Percentiles rank a stretch among this genome's conserved stretches.
Evolutionary conservation across 176 grass and related monocot species (phyloP).

Genomic region (Zizania latifolia): DNA sequence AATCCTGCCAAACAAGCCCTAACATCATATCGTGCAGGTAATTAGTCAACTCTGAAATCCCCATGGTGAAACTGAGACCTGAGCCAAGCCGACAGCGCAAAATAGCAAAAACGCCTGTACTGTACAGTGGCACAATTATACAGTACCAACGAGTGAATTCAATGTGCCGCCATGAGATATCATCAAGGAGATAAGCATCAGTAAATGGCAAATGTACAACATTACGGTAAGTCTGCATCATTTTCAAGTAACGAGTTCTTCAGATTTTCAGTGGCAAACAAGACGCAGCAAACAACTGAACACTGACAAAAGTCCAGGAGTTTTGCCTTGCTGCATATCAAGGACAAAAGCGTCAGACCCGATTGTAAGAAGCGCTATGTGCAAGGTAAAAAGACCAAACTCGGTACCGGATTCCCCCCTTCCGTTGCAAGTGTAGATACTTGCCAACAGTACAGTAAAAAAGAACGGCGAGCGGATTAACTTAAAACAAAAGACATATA

Average conservation of each 20-base stretch:
- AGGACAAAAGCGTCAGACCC: conserved; percentile 33
- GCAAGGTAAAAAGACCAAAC: conserved; percentile 40
- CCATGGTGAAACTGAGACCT: too few species aligned
- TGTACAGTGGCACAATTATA: neutral
- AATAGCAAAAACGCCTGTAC: too few species aligned
- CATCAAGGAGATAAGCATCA: neutral
- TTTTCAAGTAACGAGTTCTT: conserved; percentile 28
- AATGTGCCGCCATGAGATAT: neutral
- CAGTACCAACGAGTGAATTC: neutral
- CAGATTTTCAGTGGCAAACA: conserved; percentile 28
- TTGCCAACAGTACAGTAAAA: conserved; percentile 23
- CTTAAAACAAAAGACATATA: conserved; percentile 52
- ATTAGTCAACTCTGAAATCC: too few species aligned
- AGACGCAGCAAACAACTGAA: conserved; percentile 62
- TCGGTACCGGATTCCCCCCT: conserved; percentile 3
- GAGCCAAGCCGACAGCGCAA: too few species aligned
- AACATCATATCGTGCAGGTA: too few species aligned
- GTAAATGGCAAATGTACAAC: neutral
- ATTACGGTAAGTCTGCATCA: conserved; percentile 29
- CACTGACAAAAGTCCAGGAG: conserved; percentile 45
- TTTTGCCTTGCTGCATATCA: conserved; percentile 51
- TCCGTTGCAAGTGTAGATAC: conserved; percentile 17
- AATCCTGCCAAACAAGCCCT: too few species aligned
- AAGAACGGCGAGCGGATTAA: conserved; percentile 9
- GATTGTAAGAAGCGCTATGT: conserved; percentile 56